These are phyloP conservation scores for Pholiota conissans DNA, from an alignment of 768 basidiomycete species.

Conservation along the genomic window DNA sequence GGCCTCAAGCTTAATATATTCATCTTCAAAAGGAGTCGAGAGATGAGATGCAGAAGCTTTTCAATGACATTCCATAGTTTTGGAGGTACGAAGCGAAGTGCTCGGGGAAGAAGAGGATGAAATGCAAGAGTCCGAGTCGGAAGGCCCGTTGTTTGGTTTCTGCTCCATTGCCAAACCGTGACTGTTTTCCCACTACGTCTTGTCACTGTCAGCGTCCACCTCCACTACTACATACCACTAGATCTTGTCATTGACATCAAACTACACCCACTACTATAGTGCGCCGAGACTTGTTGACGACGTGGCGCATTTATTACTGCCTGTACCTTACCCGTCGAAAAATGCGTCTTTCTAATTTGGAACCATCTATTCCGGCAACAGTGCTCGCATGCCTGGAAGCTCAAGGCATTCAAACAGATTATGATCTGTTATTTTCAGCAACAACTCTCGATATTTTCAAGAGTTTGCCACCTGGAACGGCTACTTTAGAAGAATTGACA, in stretches of 20 bases:
- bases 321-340: background rate
- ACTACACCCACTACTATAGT: too few relatives aligned
- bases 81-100: background rate
- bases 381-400: conserved; percentile 47
- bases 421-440: conserved; percentile 55
- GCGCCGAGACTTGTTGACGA: too few relatives aligned
- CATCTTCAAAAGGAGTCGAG: too few relatives aligned
- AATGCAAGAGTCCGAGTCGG: background rate
- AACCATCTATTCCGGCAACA: conserved; percentile 39
- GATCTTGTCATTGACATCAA: too few relatives aligned
- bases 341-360: conserved; percentile 42
- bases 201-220: background rate
- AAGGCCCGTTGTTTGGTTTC: background rate
- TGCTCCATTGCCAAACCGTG: background rate
- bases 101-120: background rate
- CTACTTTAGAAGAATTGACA: conserved; percentile 50
- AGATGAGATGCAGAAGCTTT: too few relatives aligned
- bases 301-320: background rate
- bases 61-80: too few relatives aligned
- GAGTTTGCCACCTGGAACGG: conserved; percentile 47
- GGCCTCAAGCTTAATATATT: too few relatives aligned
- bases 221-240: background rate
- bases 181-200: background rate
- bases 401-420: conserved; percentile 53
- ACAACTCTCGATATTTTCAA: conserved; percentile 50